Evolutionary conservation across 805 yeast genomes (phyloP).

Genomic region (Saccharomycopsis capsularis): DNA sequence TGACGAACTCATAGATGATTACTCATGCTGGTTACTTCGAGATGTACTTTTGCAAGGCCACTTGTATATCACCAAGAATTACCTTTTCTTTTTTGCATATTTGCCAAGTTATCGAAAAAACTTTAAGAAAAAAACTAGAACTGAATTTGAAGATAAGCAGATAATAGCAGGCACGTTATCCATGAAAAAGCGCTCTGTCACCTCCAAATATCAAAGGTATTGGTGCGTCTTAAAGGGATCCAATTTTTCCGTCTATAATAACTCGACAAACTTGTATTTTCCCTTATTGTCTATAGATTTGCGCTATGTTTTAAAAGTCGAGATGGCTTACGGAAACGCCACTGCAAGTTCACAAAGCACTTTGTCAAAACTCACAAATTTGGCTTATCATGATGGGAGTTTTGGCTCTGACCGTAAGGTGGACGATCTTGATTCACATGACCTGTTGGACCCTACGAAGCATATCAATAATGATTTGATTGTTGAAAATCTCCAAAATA

Average conservation of each 20-base stretch:
- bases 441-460: background rate
- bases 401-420: background rate
- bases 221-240: constrained; percentile 78
- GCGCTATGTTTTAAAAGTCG: constrained; percentile 54
- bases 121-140: background rate
- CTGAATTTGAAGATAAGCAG: constrained; percentile 24
- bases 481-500: background rate
- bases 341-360: background rate
- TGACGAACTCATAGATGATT: constrained; percentile 55
- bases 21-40: constrained; percentile 70
- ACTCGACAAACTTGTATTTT: constrained; percentile 76
- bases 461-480: background rate
- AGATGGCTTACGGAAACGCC: constrained; percentile 29
- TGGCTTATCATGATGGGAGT: background rate
- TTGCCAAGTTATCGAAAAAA: constrained; percentile 39
- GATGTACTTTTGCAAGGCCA: constrained; percentile 87
- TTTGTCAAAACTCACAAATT: constrained; percentile 3
- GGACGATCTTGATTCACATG: background rate
- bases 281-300: constrained; percentile 74
- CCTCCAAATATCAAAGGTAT: constrained; percentile 40
- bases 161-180: constrained; percentile 46
- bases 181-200: constrained; percentile 29
- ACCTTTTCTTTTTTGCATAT: constrained; percentile 69
- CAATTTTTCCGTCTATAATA: constrained; percentile 59
- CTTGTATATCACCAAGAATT: constrained; percentile 58